Evolutionary conservation across 495 filamentous ascomycete genomes (phyloP).

Genomic region (Penicillium roqueforti): DNA sequence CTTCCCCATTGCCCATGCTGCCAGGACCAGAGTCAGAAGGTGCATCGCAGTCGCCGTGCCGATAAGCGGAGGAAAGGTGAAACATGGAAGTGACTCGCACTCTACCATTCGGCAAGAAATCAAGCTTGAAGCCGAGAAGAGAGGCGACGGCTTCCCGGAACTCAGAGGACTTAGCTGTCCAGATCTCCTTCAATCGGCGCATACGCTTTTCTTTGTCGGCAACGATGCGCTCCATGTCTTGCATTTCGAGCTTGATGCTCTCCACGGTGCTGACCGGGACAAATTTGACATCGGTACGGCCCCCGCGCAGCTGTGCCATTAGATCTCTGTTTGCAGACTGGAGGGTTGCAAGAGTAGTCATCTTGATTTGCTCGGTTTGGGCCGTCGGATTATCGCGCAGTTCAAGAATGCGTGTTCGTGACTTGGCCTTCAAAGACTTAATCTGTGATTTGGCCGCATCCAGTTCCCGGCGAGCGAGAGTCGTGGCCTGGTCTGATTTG

Average conservation of each 20-base stretch:
- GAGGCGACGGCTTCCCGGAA: constrained; percentile 90
- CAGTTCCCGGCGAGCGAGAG: constrained; percentile 69
- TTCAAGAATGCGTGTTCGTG: constrained; percentile 79
- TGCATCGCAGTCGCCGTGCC: constrained; percentile 53
- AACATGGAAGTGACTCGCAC: constrained; percentile 80
- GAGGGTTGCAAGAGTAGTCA: constrained; percentile 68
- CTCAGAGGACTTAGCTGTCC: constrained; percentile 79
- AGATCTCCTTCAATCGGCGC: constrained; percentile 83
- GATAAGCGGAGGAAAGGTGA: constrained; percentile 53
- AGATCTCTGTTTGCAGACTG: constrained; percentile 81
- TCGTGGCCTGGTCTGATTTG: constrained; percentile 59
- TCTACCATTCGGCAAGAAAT: constrained; percentile 90
- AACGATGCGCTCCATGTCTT: constrained; percentile 65
- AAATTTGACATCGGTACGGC: constrained; percentile 40
- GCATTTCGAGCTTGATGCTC: constrained; percentile 65
- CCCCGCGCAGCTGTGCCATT: constrained; percentile 64
- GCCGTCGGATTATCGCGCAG: constrained; percentile 87
- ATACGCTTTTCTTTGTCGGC: constrained; percentile 81
- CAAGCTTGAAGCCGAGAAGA: constrained; percentile 85
- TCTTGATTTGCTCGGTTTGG: constrained; percentile 74
- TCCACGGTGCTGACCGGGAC: constrained; percentile 76
- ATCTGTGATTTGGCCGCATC: constrained; percentile 68
- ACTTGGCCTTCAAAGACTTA: constrained; percentile 62
- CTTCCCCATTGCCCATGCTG: constrained; percentile 56
- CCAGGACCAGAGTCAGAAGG: constrained; percentile 43